Evolutionary conservation across 805 yeast genomes (phyloP).

Genomic region (Starmerella floricola): DNA sequence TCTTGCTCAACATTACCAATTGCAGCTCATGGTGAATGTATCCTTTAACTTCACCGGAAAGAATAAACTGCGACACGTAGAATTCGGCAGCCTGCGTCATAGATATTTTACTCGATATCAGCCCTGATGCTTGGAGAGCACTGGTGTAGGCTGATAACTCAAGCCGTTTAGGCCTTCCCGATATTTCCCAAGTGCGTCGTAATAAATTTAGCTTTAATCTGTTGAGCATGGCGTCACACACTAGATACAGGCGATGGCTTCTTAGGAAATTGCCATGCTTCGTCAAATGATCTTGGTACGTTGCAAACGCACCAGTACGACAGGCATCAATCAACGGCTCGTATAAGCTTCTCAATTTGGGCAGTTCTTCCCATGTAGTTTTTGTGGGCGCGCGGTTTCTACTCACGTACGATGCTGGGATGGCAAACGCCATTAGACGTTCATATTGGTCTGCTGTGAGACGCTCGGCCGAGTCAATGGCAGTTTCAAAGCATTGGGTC

Average conservation of each 20-base stretch:
- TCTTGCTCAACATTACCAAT: constrained; percentile 19
- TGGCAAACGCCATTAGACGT: constrained; percentile 14
- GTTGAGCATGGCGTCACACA: constrained; percentile 10
- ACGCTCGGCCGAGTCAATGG: constrained; percentile 5
- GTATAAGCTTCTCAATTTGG: constrained; percentile 12
- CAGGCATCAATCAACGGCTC: constrained; percentile 10
- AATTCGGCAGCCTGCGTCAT: constrained; percentile 16
- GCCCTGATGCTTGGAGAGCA: constrained; percentile 11
- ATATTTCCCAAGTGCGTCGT: constrained; percentile 14
- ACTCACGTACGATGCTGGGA: constrained; percentile 16
- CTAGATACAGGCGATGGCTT: constrained; percentile 16
- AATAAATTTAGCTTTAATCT: constrained; percentile 14
- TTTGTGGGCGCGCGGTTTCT: constrained; percentile 11
- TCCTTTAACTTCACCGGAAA: constrained; percentile 21
- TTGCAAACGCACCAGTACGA: constrained; percentile 13
- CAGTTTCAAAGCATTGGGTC: constrained; percentile 3
- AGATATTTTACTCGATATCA: constrained; percentile 1
- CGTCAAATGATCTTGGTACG: constrained; percentile 2
- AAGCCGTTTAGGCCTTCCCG: constrained; percentile 14
- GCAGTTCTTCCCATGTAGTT: constrained; percentile 14
- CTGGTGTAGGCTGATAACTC: constrained; percentile 4
- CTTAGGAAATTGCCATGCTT: constrained; percentile 8
- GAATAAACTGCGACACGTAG: constrained; percentile 17
- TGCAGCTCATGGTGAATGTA: constrained; percentile 18
- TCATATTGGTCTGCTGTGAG: constrained; percentile 8